Evolutionary conservation across 345 rosid species (phyloP).

Genomic region (Eucalyptus pumila): DNA sequence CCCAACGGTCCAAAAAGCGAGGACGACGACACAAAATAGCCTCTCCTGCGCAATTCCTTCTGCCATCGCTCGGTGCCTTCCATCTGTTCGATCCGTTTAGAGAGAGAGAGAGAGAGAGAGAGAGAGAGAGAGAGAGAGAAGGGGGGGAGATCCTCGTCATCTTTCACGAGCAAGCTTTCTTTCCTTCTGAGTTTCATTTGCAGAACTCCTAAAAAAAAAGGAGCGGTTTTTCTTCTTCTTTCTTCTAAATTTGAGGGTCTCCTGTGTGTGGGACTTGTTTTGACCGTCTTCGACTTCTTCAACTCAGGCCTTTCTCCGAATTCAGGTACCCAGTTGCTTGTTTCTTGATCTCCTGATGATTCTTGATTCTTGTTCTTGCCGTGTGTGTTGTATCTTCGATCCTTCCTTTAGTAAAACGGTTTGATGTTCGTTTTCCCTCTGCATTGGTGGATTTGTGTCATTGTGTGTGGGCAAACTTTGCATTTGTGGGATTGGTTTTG

Average conservation of each 20-base stretch:
- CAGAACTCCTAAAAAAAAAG: not conserved
- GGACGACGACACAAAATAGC: not conserved
- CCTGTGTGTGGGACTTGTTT: not conserved
- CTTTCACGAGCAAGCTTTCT: not conserved
- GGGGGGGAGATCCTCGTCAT: not conserved
- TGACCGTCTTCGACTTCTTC: not conserved
- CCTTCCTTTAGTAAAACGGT: too few species aligned
- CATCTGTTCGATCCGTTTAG: not conserved
- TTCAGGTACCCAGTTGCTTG: too few species aligned
- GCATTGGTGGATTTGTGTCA: too few species aligned
- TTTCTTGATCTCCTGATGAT: too few species aligned
- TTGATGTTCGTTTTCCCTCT: too few species aligned
- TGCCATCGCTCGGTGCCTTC: not conserved
- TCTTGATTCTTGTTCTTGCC: too few species aligned
- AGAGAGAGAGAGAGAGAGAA: not conserved
- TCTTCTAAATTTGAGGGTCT: not conserved
- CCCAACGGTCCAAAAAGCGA: not conserved
- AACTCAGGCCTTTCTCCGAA: too few species aligned
- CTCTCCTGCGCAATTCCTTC: not conserved
- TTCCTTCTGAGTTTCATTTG: not conserved
- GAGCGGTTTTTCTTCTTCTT: not conserved
- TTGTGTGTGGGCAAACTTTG: too few species aligned
- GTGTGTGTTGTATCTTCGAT: too few species aligned
- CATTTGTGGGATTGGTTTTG: too few species aligned
- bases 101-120: not conserved